phyloP scores from a whole-genome alignment of 495 filamentous ascomycete species.

The Chaetomium tenue region DNA sequence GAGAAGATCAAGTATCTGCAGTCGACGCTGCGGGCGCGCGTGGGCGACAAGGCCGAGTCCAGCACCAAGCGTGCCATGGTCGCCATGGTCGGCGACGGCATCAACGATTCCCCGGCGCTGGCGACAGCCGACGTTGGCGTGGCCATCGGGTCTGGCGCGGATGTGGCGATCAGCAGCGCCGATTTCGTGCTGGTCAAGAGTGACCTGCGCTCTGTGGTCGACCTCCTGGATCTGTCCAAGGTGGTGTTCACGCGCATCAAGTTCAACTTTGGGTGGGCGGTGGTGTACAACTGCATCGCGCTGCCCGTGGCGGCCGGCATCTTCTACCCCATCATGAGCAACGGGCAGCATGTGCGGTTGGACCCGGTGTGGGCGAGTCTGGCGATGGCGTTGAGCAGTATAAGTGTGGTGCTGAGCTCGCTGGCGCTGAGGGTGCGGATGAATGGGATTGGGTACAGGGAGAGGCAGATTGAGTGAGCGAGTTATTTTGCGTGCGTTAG shows the following conservation, averaged over 20 bases:
- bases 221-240: constrained; percentile 66
- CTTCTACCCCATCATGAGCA: constrained; percentile 65
- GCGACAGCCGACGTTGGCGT: constrained; percentile 78
- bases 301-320: constrained; percentile 83
- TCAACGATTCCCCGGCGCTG: constrained; percentile 85
- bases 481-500: not conserved
- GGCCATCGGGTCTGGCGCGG: constrained; percentile 78
- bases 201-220: constrained; percentile 66
- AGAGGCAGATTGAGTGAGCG: constrained; percentile 29
- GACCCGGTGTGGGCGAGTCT: constrained; percentile 82
- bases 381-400: constrained; percentile 83
- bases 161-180: constrained; percentile 78
- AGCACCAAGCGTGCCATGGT: constrained; percentile 41
- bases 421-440: constrained; percentile 57
- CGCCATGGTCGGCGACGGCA: constrained; percentile 74
- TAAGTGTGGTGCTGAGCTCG: constrained; percentile 75
- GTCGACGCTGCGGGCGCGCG: constrained; percentile 48
- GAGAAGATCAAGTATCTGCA: constrained; percentile 80
- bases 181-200: constrained; percentile 82
- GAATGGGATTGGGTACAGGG: constrained; percentile 51
- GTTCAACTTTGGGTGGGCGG: constrained; percentile 86
- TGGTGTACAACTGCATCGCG: constrained; percentile 77
- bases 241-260: constrained; percentile 75
- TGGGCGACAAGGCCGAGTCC: constrained; percentile 26
- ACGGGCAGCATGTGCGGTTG: constrained; percentile 54